Evolutionary conservation across 352 stramenopile genomes (phyloP).

Genomic region (Pythium rhizo-oryzae): DNA sequence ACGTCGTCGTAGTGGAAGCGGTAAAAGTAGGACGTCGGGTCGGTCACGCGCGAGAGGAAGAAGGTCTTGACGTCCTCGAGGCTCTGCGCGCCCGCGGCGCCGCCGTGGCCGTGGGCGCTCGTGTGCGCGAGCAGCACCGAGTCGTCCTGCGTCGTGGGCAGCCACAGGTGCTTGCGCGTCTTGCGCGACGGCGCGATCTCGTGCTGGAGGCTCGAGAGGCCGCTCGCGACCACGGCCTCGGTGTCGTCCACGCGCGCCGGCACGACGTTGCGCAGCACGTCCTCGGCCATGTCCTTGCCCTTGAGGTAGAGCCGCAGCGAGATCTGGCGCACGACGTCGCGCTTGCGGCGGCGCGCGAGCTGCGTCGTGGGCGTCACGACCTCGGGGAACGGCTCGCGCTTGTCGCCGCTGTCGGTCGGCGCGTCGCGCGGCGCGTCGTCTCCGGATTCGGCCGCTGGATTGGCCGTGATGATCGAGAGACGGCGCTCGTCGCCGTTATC

Average conservation of each 20-base stretch:
- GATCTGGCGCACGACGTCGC: conserved; percentile 71
- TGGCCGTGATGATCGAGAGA: conserved; percentile 13
- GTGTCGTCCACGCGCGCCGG: conserved; percentile 59
- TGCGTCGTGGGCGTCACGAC: conserved; percentile 29
- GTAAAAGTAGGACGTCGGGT: conserved; percentile 89
- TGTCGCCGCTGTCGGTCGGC: conserved; percentile 7
- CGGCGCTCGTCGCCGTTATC: not conserved
- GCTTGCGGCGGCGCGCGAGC: conserved; percentile 44
- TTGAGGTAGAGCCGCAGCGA: conserved; percentile 81
- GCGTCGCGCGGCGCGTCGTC: no score
- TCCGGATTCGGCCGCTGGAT: not conserved
- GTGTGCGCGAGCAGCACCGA: conserved; percentile 48
- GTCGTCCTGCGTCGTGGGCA: conserved; percentile 78
- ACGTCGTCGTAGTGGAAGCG: conserved; percentile 76
- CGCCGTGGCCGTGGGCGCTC: not conserved
- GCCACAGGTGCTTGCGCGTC: conserved; percentile 72
- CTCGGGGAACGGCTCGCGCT: conserved; percentile 12
- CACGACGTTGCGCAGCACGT: conserved; percentile 68
- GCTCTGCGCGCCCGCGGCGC: conserved; percentile 6
- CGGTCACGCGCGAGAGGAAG: conserved; percentile 77
- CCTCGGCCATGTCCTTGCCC: conserved; percentile 60
- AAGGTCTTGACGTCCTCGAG: conserved; percentile 68
- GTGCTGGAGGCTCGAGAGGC: conserved; percentile 59
- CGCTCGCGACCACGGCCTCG: conserved; percentile 38
- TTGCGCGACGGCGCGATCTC: conserved; percentile 66